Conservation (phyloP, 805 yeast species). For the Candida ulmi region DNA sequence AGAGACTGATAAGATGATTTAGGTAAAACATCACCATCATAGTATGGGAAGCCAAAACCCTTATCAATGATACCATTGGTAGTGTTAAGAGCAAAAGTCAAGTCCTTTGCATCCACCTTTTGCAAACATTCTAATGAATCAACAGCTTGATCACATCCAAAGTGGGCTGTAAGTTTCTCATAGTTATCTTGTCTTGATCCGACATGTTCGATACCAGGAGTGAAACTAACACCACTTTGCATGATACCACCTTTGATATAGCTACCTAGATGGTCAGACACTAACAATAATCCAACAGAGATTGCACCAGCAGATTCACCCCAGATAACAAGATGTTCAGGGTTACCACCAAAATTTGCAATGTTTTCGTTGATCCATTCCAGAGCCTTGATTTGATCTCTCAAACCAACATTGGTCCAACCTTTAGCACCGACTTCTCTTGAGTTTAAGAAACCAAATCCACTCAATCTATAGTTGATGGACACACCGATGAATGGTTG, state of each 20-base stretch:
- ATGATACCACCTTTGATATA: conserved; percentile 14
- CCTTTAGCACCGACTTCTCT: conserved; percentile 19
- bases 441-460: conserved; percentile 29
- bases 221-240: conserved; percentile 11
- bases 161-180: conserved; percentile 5
- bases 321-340: conserved; percentile 27
- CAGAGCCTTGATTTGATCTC: conserved; percentile 30
- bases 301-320: conserved; percentile 35
- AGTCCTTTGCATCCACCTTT: conserved; percentile 4
- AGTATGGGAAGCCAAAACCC: conserved; percentile 3
- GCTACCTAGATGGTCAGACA: conserved; percentile 4
- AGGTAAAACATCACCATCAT: conserved; percentile 15
- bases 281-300: conserved; percentile 12
- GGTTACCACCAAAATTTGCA: conserved; percentile 31
- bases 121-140: conserved; percentile 11
- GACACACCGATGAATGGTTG: conserved; percentile 27
- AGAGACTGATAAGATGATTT: conserved; percentile 8
- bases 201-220: conserved; percentile 2
- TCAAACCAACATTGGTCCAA: conserved; percentile 28
- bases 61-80: conserved; percentile 10
- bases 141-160: conserved; percentile 9
- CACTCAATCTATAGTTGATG: conserved; percentile 32
- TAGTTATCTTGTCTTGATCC: conserved; percentile 3
- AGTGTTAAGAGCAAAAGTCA: conserved; percentile 8
- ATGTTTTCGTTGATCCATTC: conserved; percentile 32